Conservation (phyloP, 202 grass and related monocot genomes). For the Setaria italica region DNA sequence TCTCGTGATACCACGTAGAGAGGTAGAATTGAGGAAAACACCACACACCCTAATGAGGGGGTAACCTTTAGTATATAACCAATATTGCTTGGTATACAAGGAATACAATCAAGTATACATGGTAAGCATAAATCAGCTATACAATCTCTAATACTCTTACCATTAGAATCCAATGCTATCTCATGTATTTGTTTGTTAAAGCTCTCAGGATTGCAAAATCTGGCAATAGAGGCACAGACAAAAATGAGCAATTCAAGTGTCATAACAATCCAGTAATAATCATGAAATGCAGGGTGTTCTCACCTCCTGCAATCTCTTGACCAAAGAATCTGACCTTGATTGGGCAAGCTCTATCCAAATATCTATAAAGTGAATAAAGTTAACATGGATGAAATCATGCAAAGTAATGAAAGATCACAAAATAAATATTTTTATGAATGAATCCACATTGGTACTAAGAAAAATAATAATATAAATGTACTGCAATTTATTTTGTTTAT, state of each 20-base stretch:
- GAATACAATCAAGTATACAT: too few species aligned
- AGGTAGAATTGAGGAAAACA: too few species aligned
- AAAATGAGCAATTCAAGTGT: slow-evolving; percentile 27
- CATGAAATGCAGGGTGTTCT: slow-evolving; percentile 34
- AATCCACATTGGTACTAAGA: background rate
- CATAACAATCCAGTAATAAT: slow-evolving; percentile 28
- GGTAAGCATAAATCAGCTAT: too few species aligned
- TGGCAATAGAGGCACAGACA: slow-evolving; percentile 42
- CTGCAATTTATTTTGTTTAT: slow-evolving; percentile 22
- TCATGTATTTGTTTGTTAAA: slow-evolving; percentile 79
- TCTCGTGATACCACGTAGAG: too few species aligned
- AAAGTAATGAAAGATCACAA: slow-evolving; percentile 33
- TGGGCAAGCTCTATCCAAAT: slow-evolving; percentile 98
- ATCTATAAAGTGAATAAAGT: slow-evolving; percentile 61
- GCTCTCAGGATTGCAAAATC: slow-evolving; percentile 85
- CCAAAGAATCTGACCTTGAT: slow-evolving; percentile 94
- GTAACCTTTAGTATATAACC: too few species aligned
- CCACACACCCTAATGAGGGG: too few species aligned
- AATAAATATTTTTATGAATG: slow-evolving; percentile 8
- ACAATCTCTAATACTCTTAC: slow-evolving; percentile 48
- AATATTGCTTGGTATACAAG: too few species aligned
- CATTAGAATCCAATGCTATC: slow-evolving; percentile 80
- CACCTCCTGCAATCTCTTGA: slow-evolving; percentile 96
- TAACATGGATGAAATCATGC: slow-evolving; percentile 30
- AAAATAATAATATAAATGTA: background rate